Evolutionary conservation across 2,329 filamentous ascomycete species (phyloP), one percentile per base, ranked within the genome.

Genomic region (Aspergillus aculeatus): DNA sequence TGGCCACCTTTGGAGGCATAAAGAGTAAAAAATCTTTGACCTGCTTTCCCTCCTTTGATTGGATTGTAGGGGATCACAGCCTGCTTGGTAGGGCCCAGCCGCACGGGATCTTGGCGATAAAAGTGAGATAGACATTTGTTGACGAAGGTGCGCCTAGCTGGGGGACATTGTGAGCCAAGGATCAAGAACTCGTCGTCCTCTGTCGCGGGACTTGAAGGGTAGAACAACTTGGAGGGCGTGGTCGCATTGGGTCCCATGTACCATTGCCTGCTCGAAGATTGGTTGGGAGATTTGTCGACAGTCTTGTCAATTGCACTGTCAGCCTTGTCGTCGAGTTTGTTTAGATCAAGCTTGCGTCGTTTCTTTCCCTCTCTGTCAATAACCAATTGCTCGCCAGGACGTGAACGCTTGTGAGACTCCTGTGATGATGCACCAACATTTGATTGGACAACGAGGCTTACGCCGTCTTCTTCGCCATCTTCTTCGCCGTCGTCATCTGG

Each of bases 151-250:
- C 67, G 66, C 53, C 70, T 64, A 23, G 68, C 73, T 49, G 55
- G 58, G 32, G 73, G 67, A 47, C 63, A 54, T 31, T 62, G 59
- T 4, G 68, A 63, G 12, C 65, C 58, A n/a, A 66, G 48, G 11
- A 73, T 52, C 21, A 66, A 57, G 60, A 70, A 72, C 54, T 58
- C 61, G 10, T 70, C 66, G n/a, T 70, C 65, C 12, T 69, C 60
- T 31, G 73, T 69, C 24, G 64, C 64, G 29, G 65, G 38, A 6
- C 74, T 57, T 52, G 71, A 65, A 58, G 74, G 61, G 58, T 81
- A 82, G 65, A 82, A 82, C 5, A 82, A 58, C 51, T 76, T 69
- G 51, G 78, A 72, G 5, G 76, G 66, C 24, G 69, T 64, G n/a
- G 79, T 58, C 31, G 71, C 73, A n/a, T 68, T 57, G 19, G 69